Base-by-base conservation (phyloP, 2,329 filamentous ascomycete species). In the Juglanconis juglandina region DNA sequence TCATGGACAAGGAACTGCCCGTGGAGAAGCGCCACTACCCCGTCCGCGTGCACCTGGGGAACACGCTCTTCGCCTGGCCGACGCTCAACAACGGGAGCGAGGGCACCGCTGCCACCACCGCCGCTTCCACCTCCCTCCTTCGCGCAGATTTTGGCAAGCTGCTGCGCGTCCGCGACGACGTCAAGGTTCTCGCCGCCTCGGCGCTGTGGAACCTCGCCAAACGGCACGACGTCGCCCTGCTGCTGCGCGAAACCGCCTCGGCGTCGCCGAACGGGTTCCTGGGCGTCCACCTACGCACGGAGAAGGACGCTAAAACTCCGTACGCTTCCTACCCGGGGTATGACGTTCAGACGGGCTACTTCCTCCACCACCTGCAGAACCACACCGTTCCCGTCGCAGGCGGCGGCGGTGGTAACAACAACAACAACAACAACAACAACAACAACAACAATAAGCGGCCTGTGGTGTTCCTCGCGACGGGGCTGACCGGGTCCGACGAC, bases 381-480 rank as follows among this genome's bases (percentile, higher is more conserved):
- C 34, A 11, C 24, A 10, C 41, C 32, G 14, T 17, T 5, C 30
- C 46, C 17, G 7, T n/a, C 41, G 9, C 42, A 32, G 58, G 59
- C 14, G 52, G 64, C 51, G 65, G 67, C 41, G 68, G 69, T 3
- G 65, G 73, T 1, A 42, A 13, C 41, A 14, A 14, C 8, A 14
- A 14, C 41, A 42, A 13, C 4, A 48, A 24, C 7, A 32, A n/a
- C 42, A 46, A 7, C 41, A 44, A 5, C 42, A 53, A 64, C 52
- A 65, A 67, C 44, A 17, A 17, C 17, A 17, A 17, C 17, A 17
- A 17, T 17, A 17, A 17, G 17, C 17, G 17, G 17, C 17, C 17
- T 17, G 17, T 42, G 56, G 66, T 0, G 55, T 82, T 78, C 66
- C 72, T 79, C 11, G 77, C 77, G 10, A 77, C 76, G 1, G 77